Evolutionary conservation across 352 stramenopile species (phyloP).

Genomic region (Plasmopara halstedii): DNA sequence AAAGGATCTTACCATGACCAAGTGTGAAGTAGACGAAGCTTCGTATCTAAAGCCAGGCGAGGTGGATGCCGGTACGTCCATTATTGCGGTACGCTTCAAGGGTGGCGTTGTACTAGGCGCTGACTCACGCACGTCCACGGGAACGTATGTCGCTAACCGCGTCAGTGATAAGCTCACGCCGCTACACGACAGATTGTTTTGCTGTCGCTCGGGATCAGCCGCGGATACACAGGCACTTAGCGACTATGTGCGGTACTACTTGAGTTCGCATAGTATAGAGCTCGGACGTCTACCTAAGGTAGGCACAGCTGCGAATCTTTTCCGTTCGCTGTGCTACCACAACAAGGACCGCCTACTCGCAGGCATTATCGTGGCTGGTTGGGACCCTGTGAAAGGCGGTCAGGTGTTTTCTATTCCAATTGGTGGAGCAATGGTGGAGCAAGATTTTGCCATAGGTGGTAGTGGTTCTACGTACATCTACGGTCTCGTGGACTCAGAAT

Average conservation of each 20-base stretch:
- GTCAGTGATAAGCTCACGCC: slow-evolving; percentile 97
- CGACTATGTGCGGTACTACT: slow-evolving; percentile 79
- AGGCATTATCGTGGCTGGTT: slow-evolving; percentile 97
- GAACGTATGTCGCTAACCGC: slow-evolving; percentile 96
- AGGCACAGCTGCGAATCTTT: slow-evolving; percentile 96
- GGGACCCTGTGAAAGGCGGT: slow-evolving; percentile 93
- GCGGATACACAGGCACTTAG: slow-evolving; percentile 94
- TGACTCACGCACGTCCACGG: slow-evolving; percentile 91
- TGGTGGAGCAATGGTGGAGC: slow-evolving; percentile 93
- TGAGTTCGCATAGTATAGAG: slow-evolving; percentile 68
- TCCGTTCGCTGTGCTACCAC: slow-evolving; percentile 94
- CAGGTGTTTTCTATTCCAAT: slow-evolving; percentile 95
- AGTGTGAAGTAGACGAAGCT: slow-evolving; percentile 47
- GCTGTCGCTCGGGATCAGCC: slow-evolving; percentile 94
- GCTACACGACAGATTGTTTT: slow-evolving; percentile 96
- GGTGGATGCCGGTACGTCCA: slow-evolving; percentile 95
- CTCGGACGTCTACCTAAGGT: slow-evolving; percentile 91
- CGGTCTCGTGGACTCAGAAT: slow-evolving; percentile 93
- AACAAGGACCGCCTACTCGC: slow-evolving; percentile 96
- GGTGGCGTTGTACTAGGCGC: slow-evolving; percentile 96
- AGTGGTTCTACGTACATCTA: slow-evolving; percentile 98
- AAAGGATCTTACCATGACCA: slow-evolving; percentile 32
- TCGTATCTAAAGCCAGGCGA: slow-evolving; percentile 84
- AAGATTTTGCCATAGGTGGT: slow-evolving; percentile 95
- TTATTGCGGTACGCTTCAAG: slow-evolving; percentile 96